Evolutionary conservation across 352 stramenopile genomes (phyloP).

Genomic region (Phytopythium boreale): DNA sequence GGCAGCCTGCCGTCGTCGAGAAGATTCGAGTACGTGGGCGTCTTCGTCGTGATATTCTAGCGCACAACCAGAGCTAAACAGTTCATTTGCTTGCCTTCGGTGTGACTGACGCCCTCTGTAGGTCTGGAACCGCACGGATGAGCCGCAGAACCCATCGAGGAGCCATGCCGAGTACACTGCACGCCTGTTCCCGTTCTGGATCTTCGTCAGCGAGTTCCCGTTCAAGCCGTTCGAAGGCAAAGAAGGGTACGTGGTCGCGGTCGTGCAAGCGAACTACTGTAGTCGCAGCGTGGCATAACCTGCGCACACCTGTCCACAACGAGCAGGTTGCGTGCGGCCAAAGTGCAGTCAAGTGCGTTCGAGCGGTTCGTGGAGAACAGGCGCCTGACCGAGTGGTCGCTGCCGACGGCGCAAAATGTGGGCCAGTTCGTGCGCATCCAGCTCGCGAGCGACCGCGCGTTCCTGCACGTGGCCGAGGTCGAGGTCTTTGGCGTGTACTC

Average conservation of each 20-base stretch:
- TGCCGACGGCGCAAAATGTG: conserved; percentile 80
- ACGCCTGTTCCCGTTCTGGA: conserved; percentile 91
- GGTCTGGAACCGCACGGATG: conserved; percentile 91
- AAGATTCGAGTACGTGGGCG: conserved; percentile 48
- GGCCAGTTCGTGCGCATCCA: conserved; percentile 87
- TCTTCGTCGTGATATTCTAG: not conserved
- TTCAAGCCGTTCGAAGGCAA: conserved; percentile 82
- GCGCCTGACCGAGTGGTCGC: conserved; percentile 85
- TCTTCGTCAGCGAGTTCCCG: conserved; percentile 88
- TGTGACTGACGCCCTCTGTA: too few species aligned
- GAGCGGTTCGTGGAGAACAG: conserved; percentile 74
- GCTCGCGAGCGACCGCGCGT: conserved; percentile 77
- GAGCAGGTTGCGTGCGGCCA: conserved; percentile 68
- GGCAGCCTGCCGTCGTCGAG: conserved; percentile 70
- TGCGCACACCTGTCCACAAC: not conserved
- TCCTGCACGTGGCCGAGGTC: conserved; percentile 89
- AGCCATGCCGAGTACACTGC: conserved; percentile 69
- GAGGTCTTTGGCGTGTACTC: conserved; percentile 92
- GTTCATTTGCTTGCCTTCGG: not conserved
- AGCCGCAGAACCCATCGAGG: conserved; percentile 74
- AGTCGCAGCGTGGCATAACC: not conserved
- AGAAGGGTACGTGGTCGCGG: conserved; percentile 38
- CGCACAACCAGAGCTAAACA: not conserved
- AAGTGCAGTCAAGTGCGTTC: conserved; percentile 77
- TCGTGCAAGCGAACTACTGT: not conserved